phyloP scores from a whole-genome alignment of 495 filamentous ascomycete species.

The Letharia lupina region DNA sequence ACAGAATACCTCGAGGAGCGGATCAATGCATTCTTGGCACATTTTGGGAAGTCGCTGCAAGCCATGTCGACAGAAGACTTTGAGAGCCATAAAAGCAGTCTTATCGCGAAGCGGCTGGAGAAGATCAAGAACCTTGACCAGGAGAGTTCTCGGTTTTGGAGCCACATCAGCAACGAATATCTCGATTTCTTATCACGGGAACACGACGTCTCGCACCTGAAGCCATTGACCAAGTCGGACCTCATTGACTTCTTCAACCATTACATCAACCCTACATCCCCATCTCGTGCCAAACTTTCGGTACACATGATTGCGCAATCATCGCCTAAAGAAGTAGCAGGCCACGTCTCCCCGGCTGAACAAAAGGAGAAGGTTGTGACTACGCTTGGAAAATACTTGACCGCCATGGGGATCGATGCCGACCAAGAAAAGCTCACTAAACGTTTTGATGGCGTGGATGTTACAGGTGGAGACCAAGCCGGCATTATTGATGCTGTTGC shows the following conservation, averaged over 20 bases:
- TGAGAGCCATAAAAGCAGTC: slow-evolving; percentile 78
- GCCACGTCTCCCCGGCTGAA: slow-evolving; percentile 35
- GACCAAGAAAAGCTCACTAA: slow-evolving; percentile 38
- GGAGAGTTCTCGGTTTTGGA: slow-evolving; percentile 77
- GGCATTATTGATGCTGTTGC: slow-evolving; percentile 39
- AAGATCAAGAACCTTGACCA: slow-evolving; percentile 87
- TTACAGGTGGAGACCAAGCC: slow-evolving; percentile 35
- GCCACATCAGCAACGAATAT: slow-evolving; percentile 72
- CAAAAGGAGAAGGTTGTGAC: slow-evolving; percentile 48
- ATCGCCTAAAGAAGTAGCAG: slow-evolving; percentile 34
- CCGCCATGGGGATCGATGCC: slow-evolving; percentile 39
- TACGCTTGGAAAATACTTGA: slow-evolving; percentile 43
- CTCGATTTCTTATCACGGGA: slow-evolving; percentile 83
- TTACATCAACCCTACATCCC: slow-evolving; percentile 67
- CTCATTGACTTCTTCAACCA: slow-evolving; percentile 70
- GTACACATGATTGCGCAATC: slow-evolving; percentile 75
- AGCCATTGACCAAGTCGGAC: slow-evolving; percentile 65
- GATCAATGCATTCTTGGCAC: slow-evolving; percentile 72
- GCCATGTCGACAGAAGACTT: slow-evolving; percentile 81
- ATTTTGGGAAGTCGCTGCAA: slow-evolving; percentile 54
- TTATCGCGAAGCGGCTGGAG: slow-evolving; percentile 82
- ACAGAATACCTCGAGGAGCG: slow-evolving; percentile 74
- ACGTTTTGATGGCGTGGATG: slow-evolving; percentile 41
- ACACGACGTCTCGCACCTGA: slow-evolving; percentile 66
- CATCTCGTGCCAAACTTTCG: slow-evolving; percentile 66